Percentiles rank a stretch among this genome's conserved stretches.
These are phyloP conservation scores for Candida germanica DNA, from an alignment of 805 yeast species.

Conservation along the genomic window DNA sequence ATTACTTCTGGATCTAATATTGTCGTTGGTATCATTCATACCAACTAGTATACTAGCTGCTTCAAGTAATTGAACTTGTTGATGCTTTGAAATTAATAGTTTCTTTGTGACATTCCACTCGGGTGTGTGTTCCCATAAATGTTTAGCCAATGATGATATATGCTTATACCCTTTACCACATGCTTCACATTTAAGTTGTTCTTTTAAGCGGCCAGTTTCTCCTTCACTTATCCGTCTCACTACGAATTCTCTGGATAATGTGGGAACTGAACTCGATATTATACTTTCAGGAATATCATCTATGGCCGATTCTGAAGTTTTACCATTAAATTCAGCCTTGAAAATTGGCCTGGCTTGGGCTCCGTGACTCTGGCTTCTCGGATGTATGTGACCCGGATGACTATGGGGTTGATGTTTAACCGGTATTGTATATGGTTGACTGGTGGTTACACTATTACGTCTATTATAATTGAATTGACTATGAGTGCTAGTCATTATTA, in stretches of 20 bases:
- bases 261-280: constrained; percentile 35
- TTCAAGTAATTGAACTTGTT: constrained; percentile 78
- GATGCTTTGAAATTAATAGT: constrained; percentile 78
- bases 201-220: constrained; percentile 79
- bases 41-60: constrained; percentile 76
- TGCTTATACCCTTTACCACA: constrained; percentile 92
- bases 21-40: constrained; percentile 33
- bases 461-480: constrained; percentile 27
- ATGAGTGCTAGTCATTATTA: constrained; percentile 13
- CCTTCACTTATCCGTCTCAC: constrained; percentile 84
- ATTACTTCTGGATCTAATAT: constrained; percentile 9
- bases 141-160: constrained; percentile 82
- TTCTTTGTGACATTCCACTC: constrained; percentile 89
- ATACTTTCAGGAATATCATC: constrained; percentile 8
- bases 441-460: constrained; percentile 20
- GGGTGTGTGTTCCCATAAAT: constrained; percentile 91
- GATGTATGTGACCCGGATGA: too few species aligned
- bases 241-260: constrained; percentile 64
- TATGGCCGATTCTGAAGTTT: constrained; percentile 11
- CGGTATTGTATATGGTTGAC: constrained; percentile 28
- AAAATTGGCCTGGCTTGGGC: background rate
- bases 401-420: constrained; percentile 20
- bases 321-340: too few species aligned
- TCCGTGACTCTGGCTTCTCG: constrained; percentile 7
- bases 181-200: constrained; percentile 82